A percentile compares a stretch with the other conserved stretches of the same genome.
Conservation (phyloP, 768 basidiomycete species). For the Termitomyces sp. region DNA sequence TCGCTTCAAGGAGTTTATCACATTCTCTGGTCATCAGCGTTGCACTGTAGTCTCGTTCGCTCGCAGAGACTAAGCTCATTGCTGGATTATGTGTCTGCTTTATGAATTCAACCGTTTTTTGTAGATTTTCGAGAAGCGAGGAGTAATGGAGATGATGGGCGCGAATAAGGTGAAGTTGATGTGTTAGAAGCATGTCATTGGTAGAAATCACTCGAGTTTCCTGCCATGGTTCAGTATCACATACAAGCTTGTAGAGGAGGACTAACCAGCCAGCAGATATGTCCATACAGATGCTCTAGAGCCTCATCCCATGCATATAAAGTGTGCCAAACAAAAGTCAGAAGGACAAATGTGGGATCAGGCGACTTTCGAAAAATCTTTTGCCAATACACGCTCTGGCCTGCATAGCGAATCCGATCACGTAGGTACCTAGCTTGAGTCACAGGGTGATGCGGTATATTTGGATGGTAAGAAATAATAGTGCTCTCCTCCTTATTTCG, state of each 20-base stretch:
- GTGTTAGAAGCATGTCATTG: slow-evolving; percentile 36
- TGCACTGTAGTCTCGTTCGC: slow-evolving; percentile 22
- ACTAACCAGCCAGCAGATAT: slow-evolving; percentile 19
- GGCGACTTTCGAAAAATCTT: slow-evolving; percentile 16
- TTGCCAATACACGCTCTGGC: slow-evolving; percentile 22
- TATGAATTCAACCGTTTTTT: slow-evolving; percentile 40
- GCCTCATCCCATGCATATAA: slow-evolving; percentile 23
- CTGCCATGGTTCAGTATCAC: too few species aligned
- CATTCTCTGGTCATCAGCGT: slow-evolving; percentile 40
- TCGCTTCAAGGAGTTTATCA: too few species aligned
- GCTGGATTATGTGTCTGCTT: slow-evolving; percentile 40
- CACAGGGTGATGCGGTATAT: slow-evolving; percentile 24
- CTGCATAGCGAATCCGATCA: slow-evolving; percentile 42
- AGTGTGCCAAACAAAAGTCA: slow-evolving; percentile 20
- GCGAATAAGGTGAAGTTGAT: slow-evolving; percentile 43
- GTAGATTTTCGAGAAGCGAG: slow-evolving; percentile 40
- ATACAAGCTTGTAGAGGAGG: too few species aligned
- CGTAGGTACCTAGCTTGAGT: slow-evolving; percentile 37
- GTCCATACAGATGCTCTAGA: slow-evolving; percentile 16
- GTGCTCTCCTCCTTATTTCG: slow-evolving; percentile 35
- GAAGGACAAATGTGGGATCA: slow-evolving; percentile 19
- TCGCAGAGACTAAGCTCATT: slow-evolving; percentile 29
- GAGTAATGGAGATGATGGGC: slow-evolving; percentile 47
- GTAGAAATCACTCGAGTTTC: slow-evolving; percentile 38
- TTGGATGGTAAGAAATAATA: slow-evolving; percentile 45